phyloP scores from a whole-genome alignment of 768 basidiomycete species.

The Hydnomerulius pinastri region DNA sequence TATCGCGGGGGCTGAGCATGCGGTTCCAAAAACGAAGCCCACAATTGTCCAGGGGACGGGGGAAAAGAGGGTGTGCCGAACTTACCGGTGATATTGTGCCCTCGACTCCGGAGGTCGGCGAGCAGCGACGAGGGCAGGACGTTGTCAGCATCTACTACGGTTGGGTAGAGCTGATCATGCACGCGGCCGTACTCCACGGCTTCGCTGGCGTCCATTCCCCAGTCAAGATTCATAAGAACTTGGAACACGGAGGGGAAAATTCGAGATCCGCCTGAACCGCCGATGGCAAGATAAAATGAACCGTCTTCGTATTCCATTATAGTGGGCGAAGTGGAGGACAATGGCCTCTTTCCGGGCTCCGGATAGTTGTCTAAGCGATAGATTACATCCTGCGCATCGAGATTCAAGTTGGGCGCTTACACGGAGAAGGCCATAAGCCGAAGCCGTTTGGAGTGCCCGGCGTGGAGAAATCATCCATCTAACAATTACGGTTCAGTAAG shows the following conservation, averaged over 20 bases:
- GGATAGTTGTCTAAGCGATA: conserved; percentile 77
- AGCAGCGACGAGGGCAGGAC: conserved; percentile 59
- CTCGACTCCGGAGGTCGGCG: conserved; percentile 53
- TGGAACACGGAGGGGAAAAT: conserved; percentile 85
- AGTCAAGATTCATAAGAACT: conserved; percentile 69
- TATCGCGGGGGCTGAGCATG: conserved; percentile 1
- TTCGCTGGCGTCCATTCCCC: conserved; percentile 75
- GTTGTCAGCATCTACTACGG: conserved; percentile 58
- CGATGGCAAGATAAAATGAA: conserved; percentile 69
- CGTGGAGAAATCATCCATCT: conserved; percentile 92
- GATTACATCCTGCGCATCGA: conserved; percentile 1
- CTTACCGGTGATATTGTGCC: conserved; percentile 74
- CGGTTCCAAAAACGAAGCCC: not conserved
- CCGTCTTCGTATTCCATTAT: conserved; percentile 81
- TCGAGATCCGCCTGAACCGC: conserved; percentile 85
- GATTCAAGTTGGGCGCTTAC: conserved; percentile 39
- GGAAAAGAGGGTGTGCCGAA: not conserved
- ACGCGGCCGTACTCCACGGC: conserved; percentile 86
- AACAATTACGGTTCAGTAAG: not conserved
- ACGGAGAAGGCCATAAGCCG: conserved; percentile 80
- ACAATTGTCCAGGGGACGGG: not conserved
- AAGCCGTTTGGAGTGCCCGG: conserved; percentile 85
- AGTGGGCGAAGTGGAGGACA: conserved; percentile 82
- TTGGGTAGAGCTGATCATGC: conserved; percentile 86
- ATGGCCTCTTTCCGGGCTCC: conserved; percentile 81